Conservation (phyloP, 2,329 filamentous ascomycete species). For the Fusarium temperatum region DNA sequence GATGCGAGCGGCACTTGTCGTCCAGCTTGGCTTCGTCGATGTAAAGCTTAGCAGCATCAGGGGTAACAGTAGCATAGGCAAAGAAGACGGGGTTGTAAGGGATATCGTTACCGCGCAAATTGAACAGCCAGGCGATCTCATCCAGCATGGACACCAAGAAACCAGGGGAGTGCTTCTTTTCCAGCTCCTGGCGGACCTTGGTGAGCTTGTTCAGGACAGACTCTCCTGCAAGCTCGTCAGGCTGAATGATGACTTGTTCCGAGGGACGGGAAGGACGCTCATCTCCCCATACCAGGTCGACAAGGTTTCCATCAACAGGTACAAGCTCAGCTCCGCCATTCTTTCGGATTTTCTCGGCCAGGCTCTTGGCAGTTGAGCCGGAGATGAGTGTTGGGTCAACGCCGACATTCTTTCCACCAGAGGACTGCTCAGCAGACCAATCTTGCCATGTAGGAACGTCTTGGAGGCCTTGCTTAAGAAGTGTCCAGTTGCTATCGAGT, state of each 20-base stretch:
- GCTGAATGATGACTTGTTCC: conserved; percentile 78
- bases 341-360: conserved; percentile 87
- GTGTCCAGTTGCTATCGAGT: conserved; percentile 87
- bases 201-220: conserved; percentile 82
- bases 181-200: conserved; percentile 88
- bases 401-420: conserved; percentile 85
- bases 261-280: conserved; percentile 78
- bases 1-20: conserved; percentile 72
- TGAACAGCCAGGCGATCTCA: conserved; percentile 98
- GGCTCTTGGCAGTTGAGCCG: conserved; percentile 68
- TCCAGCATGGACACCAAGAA: conserved; percentile 96
- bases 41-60: conserved; percentile 80
- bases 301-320: conserved; percentile 80
- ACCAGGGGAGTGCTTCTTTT: conserved; percentile 86
- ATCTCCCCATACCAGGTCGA: conserved; percentile 89
- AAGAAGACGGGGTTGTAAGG: conserved; percentile 99
- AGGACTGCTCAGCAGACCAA: conserved; percentile 89
- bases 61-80: conserved; percentile 90
- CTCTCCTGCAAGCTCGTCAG: conserved; percentile 81
- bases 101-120: conserved; percentile 92
- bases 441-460: conserved; percentile 98
- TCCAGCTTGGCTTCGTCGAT: conserved; percentile 82
- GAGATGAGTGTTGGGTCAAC: conserved; percentile 92
- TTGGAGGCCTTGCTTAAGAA: conserved; percentile 92
- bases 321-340: conserved; percentile 81